Evolutionary conservation across 441 rosid genomes (phyloP).

Genomic region (Breynia disticha): DNA sequence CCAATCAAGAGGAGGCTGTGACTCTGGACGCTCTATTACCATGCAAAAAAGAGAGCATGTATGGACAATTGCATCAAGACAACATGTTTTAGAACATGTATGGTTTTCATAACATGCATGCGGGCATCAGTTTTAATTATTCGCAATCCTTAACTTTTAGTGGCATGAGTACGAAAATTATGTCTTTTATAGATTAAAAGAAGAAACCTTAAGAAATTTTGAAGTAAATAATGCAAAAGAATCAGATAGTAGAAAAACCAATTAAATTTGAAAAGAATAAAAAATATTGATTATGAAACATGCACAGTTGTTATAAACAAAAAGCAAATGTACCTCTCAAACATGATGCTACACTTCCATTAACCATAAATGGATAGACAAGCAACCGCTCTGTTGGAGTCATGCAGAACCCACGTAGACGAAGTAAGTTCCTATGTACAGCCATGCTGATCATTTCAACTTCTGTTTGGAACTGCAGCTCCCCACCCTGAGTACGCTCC

Average conservation of each 20-base stretch:
- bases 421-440: constrained; percentile 77
- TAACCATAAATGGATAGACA: constrained; percentile 77
- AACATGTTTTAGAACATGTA: too few species aligned
- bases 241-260: neutral
- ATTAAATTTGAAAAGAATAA: neutral
- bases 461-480: constrained; percentile 55
- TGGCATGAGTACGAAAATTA: too few species aligned
- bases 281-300: neutral
- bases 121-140: too few species aligned
- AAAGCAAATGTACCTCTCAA: constrained; percentile 88
- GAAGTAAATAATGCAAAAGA: neutral
- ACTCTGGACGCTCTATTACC: constrained; percentile 38
- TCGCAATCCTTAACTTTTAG: too few species aligned
- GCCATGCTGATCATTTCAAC: constrained; percentile 51
- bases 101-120: too few species aligned
- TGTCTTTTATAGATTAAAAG: too few species aligned
- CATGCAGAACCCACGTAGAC: constrained; percentile 90
- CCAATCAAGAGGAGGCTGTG: constrained; percentile 58
- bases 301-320: neutral
- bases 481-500: constrained; percentile 79
- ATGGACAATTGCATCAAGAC: too few species aligned
- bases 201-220: neutral
- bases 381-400: constrained; percentile 84
- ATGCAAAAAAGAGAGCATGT: constrained; percentile 1
- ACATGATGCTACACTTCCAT: constrained; percentile 96